These are phyloP conservation scores for Amanita molliuscula DNA, from an alignment of 768 basidiomycete species.

Conservation along the genomic window DNA sequence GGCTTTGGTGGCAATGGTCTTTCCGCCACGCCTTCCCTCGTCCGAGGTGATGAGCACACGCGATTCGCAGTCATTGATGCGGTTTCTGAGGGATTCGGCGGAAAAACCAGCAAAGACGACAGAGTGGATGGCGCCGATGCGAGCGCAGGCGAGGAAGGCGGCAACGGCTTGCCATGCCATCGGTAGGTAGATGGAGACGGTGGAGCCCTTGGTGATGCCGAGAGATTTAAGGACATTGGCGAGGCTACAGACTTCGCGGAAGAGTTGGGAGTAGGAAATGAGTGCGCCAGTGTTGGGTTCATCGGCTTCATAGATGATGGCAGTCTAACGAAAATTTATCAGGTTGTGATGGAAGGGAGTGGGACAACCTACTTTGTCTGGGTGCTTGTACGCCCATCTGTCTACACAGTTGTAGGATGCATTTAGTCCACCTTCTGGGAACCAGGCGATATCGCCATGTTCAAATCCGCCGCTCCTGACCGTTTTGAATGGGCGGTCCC, in stretches of 20 bases:
- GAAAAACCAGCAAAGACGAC: slow-evolving; percentile 98
- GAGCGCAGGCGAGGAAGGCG: slow-evolving; percentile 95
- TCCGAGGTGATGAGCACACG: slow-evolving; percentile 93
- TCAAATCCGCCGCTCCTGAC: slow-evolving; percentile 78
- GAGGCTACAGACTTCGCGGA: slow-evolving; percentile 79
- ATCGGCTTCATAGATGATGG: slow-evolving; percentile 98
- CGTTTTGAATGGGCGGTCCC: slow-evolving; percentile 85
- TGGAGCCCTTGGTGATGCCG: slow-evolving; percentile 93
- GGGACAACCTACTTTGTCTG: slow-evolving; percentile 47
- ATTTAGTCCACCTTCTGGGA: slow-evolving; percentile 89
- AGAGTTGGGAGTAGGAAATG: slow-evolving; percentile 75
- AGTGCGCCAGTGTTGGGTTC: slow-evolving; percentile 75
- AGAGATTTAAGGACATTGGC: slow-evolving; percentile 88
- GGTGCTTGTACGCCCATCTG: slow-evolving; percentile 87
- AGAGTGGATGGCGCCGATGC: slow-evolving; percentile 93
- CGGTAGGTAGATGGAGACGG: slow-evolving; percentile 85
- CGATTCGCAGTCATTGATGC: slow-evolving; percentile 80
- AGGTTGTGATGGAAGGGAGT: background rate
- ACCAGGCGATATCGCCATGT: slow-evolving; percentile 88
- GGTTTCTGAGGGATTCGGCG: slow-evolving; percentile 88
- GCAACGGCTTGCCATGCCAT: slow-evolving; percentile 96
- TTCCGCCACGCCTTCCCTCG: slow-evolving; percentile 90
- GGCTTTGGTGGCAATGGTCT: slow-evolving; percentile 86
- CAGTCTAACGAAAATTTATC: slow-evolving; percentile 42
- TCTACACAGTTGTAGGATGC: slow-evolving; percentile 98